phyloP scores from a whole-genome alignment of 805 yeast genomes.

The Candida yuanshanica region DNA sequence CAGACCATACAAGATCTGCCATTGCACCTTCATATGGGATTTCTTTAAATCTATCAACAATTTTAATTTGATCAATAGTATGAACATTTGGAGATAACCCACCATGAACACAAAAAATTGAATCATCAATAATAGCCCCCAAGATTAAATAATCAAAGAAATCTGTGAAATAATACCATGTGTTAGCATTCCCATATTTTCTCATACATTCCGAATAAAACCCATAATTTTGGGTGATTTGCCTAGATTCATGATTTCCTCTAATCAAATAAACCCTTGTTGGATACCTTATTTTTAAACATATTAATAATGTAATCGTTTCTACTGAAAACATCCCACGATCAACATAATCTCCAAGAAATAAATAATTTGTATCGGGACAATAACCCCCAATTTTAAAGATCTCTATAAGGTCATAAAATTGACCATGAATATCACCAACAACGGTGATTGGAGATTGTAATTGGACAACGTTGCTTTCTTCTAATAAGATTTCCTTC shows the following conservation, averaged over 20 bases:
- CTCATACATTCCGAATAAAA: conserved; percentile 91
- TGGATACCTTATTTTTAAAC: conserved; percentile 85
- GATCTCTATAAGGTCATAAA: conserved; percentile 87
- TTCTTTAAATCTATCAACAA: conserved; percentile 87
- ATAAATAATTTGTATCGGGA: conserved; percentile 89
- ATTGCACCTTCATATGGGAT: conserved; percentile 99
- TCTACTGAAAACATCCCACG: conserved; percentile 92
- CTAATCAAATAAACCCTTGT: conserved; percentile 73
- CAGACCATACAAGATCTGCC: conserved; percentile 99
- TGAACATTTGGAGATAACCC: conserved; percentile 95
- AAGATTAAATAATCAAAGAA: conserved; percentile 86
- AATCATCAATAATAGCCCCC: conserved; percentile 85
- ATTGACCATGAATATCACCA: conserved; percentile 98
- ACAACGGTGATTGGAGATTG: conserved; percentile 89
- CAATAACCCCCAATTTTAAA: conserved; percentile 91
- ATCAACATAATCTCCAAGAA: conserved; percentile 94
- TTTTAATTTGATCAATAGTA: conserved; percentile 83
- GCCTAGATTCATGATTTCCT: conserved; percentile 96
- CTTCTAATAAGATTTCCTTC: conserved; percentile 72
- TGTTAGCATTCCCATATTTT: conserved; percentile 75
- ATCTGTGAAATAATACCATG: conserved; percentile 89
- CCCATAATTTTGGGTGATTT: conserved; percentile 95
- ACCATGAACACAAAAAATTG: conserved; percentile 93
- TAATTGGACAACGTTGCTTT: conserved; percentile 82
- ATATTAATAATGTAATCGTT: conserved; percentile 78